Percentiles rank a stretch among this genome's conserved stretches.
phyloP scores from a whole-genome alignment of 257 asterid species.

The Nicotiana otophora region DNA sequence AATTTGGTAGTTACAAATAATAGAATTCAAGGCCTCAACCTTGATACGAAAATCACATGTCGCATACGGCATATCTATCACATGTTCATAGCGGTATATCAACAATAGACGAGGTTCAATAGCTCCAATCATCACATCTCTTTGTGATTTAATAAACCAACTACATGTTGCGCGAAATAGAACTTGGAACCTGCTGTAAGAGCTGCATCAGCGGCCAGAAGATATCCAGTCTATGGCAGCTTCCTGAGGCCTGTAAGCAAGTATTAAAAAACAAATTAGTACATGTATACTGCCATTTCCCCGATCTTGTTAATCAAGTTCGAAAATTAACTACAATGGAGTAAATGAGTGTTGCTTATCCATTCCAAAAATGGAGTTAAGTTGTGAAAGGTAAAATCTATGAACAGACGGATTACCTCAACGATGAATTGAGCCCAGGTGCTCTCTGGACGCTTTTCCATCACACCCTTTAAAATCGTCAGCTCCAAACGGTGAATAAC shows the following conservation, averaged over 20 bases:
- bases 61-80: too few species aligned
- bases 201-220: constrained; percentile 98
- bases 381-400: neutral
- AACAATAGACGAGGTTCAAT: neutral
- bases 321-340: neutral
- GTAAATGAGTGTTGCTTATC: neutral
- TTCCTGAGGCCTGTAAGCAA: constrained; percentile 53
- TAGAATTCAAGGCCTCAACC: neutral
- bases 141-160: neutral
- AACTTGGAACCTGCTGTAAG: constrained; percentile 31
- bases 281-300: neutral
- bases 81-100: neutral
- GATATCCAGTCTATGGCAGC: constrained; percentile 84
- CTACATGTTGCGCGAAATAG: neutral
- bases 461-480: constrained; percentile 64
- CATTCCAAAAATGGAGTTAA: neutral
- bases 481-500: constrained; percentile 62
- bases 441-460: constrained; percentile 47
- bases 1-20: too few species aligned
- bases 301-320: neutral
- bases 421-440: constrained; percentile 79
- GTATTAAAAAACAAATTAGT: neutral
- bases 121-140: neutral
- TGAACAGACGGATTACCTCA: constrained; percentile 49
- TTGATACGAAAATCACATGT: neutral